These are phyloP conservation scores for Candida caryicola DNA, from an alignment of 805 yeast species.

Conservation along the genomic window DNA sequence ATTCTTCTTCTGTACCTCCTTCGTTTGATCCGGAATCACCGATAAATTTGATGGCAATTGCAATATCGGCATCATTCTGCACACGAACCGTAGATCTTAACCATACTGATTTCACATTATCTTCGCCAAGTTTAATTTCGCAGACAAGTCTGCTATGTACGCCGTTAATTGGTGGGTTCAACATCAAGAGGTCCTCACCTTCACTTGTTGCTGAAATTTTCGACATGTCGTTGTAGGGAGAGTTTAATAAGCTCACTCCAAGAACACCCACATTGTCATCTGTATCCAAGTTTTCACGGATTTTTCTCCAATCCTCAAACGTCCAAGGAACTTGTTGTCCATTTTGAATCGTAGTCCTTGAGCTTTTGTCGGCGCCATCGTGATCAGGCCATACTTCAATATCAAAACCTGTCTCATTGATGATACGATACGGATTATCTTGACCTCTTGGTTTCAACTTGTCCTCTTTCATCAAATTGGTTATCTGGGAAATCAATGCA, in stretches of 20 bases:
- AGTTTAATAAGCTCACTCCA: conserved; percentile 58
- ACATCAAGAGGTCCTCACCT: conserved; percentile 73
- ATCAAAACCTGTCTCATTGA: conserved; percentile 82
- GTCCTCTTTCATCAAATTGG: conserved; percentile 52
- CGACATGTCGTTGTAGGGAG: conserved; percentile 52
- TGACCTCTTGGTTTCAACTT: conserved; percentile 67
- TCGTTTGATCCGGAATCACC: conserved; percentile 30
- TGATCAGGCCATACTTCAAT: conserved; percentile 80
- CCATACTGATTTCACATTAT: conserved; percentile 75
- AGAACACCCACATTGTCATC: conserved; percentile 59
- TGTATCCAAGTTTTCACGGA: conserved; percentile 75
- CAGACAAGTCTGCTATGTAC: conserved; percentile 75
- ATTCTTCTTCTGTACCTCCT: conserved; percentile 21
- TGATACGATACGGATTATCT: conserved; percentile 75
- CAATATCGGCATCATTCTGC: conserved; percentile 59
- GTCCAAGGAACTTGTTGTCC: conserved; percentile 72
- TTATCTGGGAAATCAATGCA: conserved; percentile 70
- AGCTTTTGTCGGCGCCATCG: conserved; percentile 11
- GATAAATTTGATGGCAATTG: conserved; percentile 47
- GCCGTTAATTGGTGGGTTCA: conserved; percentile 58
- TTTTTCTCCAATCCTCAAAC: conserved; percentile 88
- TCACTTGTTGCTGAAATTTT: conserved; percentile 71
- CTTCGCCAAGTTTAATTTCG: conserved; percentile 65
- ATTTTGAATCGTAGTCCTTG: conserved; percentile 39
- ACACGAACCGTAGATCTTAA: conserved; percentile 73